Conservation (phyloP, 805 yeast species). For the Yamadazyma akitaensis region DNA sequence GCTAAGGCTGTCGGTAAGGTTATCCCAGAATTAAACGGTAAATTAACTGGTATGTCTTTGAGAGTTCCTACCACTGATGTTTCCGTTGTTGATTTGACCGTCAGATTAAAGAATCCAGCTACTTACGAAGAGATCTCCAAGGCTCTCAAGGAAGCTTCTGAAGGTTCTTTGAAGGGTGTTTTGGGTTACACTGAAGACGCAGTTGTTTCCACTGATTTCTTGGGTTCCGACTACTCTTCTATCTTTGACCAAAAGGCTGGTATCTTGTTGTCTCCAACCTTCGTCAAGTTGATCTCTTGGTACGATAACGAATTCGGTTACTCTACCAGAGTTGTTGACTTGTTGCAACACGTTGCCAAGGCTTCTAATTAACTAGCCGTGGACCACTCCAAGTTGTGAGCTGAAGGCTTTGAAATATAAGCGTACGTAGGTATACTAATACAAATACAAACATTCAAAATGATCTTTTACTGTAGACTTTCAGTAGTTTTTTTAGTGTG, state of each 20-base stretch:
- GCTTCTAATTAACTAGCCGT: conserved; percentile 20
- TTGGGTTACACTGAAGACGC: conserved; percentile 90
- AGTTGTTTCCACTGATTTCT: conserved; percentile 88
- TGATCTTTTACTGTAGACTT: no score
- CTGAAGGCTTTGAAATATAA: conserved; percentile 2
- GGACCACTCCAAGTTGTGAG: conserved; percentile 12
- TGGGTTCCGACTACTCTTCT: conserved; percentile 79
- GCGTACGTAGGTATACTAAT: neutral
- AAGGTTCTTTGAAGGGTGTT: conserved; percentile 75
- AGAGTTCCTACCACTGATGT: conserved; percentile 94
- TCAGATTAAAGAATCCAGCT: conserved; percentile 70
- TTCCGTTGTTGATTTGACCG: conserved; percentile 90
- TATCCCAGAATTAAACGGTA: conserved; percentile 85
- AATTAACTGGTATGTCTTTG: conserved; percentile 90
- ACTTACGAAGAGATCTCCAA: conserved; percentile 81
- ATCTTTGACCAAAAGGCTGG: conserved; percentile 92
- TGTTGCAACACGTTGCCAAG: conserved; percentile 77
- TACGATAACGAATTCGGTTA: conserved; percentile 96
- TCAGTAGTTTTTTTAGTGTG: neutral
- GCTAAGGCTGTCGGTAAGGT: conserved; percentile 98
- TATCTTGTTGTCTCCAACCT: conserved; percentile 79
- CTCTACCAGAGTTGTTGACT: conserved; percentile 94
- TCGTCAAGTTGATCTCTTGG: conserved; percentile 91
- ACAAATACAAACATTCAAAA: neutral
- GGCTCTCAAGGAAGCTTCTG: conserved; percentile 71